Conservation (phyloP, 2,329 filamentous ascomycete genomes). For the Cladosporium sp. region DNA sequence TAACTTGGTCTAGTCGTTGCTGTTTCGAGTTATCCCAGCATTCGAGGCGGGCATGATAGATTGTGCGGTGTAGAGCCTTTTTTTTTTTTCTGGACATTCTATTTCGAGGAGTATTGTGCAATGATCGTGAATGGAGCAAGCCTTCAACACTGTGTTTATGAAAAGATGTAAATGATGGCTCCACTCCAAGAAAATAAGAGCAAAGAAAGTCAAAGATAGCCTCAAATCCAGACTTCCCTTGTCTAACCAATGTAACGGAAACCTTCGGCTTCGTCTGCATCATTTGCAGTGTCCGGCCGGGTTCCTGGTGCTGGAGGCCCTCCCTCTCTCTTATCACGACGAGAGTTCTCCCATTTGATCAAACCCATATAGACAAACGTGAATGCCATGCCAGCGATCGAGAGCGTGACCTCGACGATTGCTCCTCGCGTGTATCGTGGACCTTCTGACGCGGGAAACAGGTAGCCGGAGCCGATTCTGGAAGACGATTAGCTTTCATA, state of each 20-base stretch:
- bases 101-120: too few species aligned
- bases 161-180: too few species aligned
- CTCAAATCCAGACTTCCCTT: background rate
- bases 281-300: slow-evolving; percentile 12
- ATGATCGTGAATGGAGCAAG: too few species aligned
- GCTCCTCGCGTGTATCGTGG: slow-evolving; percentile 11
- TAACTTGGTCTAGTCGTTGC: too few species aligned
- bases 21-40: too few species aligned
- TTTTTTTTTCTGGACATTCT: too few species aligned
- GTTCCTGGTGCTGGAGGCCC: slow-evolving; percentile 9
- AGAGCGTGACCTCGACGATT: slow-evolving; percentile 11
- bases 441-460: background rate
- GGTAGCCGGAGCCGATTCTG: slow-evolving; percentile 6
- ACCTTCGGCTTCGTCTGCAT: slow-evolving; percentile 14
- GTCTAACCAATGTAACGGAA: slow-evolving; percentile 13
- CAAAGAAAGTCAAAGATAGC: background rate
- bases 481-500: background rate
- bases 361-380: slow-evolving; percentile 14
- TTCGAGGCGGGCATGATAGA: too few species aligned
- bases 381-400: slow-evolving; percentile 9
- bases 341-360: slow-evolving; percentile 14
- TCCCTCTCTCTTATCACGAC: slow-evolving; percentile 13
- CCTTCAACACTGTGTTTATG: too few species aligned
- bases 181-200: background rate
- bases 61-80: too few species aligned